Percentiles rank a stretch among this genome's conserved stretches.
These are phyloP conservation scores for Moniliophthora roreri DNA, from an alignment of 1,284 basidiomycete genomes.

Conservation along the genomic window DNA sequence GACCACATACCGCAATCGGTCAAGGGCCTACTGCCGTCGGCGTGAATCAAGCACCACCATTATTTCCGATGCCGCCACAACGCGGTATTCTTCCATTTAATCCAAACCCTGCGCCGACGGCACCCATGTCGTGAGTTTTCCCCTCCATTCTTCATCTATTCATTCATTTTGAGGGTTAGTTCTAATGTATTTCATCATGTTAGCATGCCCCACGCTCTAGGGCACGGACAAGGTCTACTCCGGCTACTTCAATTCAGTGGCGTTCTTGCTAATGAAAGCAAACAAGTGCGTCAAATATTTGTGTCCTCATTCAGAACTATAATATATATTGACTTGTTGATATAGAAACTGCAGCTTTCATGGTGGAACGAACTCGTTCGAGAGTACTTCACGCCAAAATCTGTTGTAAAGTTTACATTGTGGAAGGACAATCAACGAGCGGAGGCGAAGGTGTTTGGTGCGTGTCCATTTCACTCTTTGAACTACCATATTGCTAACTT, in stretches of 20 bases:
- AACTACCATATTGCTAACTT: neutral
- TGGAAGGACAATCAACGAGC: conserved; percentile 77
- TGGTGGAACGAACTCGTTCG: conserved; percentile 65
- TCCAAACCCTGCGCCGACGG: neutral
- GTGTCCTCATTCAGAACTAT: conserved; percentile 9
- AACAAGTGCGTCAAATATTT: conserved; percentile 37
- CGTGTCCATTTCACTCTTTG: conserved; percentile 23
- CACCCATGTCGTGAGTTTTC: neutral
- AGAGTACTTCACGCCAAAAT: conserved; percentile 65
- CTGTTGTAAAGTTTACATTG: conserved; percentile 70
- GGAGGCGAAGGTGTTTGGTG: conserved; percentile 80
- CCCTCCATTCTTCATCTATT: neutral
- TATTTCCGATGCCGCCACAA: too few species aligned
- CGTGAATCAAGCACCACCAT: neutral
- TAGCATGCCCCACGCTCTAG: conserved; percentile 30
- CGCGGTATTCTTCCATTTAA: too few species aligned
- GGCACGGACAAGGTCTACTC: conserved; percentile 57
- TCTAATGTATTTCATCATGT: conserved; percentile 12
- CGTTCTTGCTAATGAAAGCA: conserved; percentile 50
- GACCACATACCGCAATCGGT: neutral
- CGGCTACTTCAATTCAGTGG: conserved; percentile 68
- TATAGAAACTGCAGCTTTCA: conserved; percentile 52
- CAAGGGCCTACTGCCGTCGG: neutral
- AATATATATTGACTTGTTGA: neutral
- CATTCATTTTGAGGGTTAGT: conserved; percentile 1